Conservation (phyloP, 75 land plant species). For the Ceratopteris richardii region DNA sequence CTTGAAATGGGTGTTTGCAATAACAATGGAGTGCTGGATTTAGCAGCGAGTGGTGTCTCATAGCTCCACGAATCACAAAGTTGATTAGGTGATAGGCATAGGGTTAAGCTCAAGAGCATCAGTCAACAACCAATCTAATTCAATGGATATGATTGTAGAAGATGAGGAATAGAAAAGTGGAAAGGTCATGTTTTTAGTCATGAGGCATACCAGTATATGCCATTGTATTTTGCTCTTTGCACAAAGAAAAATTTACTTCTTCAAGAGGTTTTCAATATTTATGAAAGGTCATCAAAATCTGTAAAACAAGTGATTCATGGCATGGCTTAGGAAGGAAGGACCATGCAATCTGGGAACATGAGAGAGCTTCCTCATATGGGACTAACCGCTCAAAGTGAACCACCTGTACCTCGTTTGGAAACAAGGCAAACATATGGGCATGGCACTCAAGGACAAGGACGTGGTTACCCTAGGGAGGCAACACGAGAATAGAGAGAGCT, state of each 20-base stretch:
- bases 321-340: too few species aligned
- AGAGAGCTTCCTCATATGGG: too few species aligned
- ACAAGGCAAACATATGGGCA: too few species aligned
- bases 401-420: too few species aligned
- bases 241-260: slow-evolving; percentile 84
- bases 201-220: slow-evolving; percentile 69
- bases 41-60: slow-evolving; percentile 2
- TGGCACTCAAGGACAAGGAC: too few species aligned
- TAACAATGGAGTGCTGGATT: slow-evolving; percentile 16
- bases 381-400: too few species aligned
- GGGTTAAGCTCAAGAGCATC: slow-evolving; percentile 12
- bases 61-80: neutral
- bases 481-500: too few species aligned
- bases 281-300: slow-evolving; percentile 62
- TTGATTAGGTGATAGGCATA: slow-evolving; percentile 1
- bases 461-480: too few species aligned
- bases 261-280: slow-evolving; percentile 59
- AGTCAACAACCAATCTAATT: slow-evolving; percentile 34
- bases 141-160: slow-evolving; percentile 25
- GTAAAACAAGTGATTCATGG: slow-evolving; percentile 99
- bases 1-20: slow-evolving; percentile 29
- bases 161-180: slow-evolving; percentile 23
- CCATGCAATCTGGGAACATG: too few species aligned
- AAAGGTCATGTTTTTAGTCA: slow-evolving; percentile 16
- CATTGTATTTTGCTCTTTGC: slow-evolving; percentile 87